These are phyloP conservation scores for Guillardia theta DNA, from an alignment of 78 protist species.

Conservation along the genomic window DNA sequence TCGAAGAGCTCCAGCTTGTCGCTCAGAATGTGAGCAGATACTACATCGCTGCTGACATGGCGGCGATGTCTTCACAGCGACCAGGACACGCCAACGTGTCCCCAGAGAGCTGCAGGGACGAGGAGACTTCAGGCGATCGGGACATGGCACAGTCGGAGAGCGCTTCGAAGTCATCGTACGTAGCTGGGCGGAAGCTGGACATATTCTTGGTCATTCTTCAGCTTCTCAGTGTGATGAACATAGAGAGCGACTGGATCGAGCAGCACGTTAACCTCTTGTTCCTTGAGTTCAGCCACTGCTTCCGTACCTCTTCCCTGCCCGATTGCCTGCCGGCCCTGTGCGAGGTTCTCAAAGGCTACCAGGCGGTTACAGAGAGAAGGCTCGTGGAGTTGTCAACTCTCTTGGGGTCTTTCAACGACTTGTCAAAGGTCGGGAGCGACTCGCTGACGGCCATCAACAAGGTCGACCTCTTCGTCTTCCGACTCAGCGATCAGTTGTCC, in stretches of 20 bases:
- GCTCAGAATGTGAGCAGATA: background rate
- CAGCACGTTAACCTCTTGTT: background rate
- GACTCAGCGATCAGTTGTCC: background rate
- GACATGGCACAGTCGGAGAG: background rate
- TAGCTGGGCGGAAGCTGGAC: background rate
- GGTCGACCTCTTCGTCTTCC: background rate
- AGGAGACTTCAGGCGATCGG: background rate
- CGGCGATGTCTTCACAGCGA: constrained; percentile 2
- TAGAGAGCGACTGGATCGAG: background rate
- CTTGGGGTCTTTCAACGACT: background rate
- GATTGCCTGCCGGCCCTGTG: background rate
- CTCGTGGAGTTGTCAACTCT: background rate
- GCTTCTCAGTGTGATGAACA: background rate
- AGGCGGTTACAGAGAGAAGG: background rate
- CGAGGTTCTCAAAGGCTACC: background rate
- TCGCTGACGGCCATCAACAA: background rate
- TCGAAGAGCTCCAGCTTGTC: background rate
- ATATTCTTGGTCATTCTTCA: background rate
- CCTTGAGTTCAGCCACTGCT: background rate
- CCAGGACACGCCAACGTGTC: no score
- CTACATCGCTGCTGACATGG: background rate
- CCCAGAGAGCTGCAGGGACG: no score
- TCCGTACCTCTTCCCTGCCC: background rate
- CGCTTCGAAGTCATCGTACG: background rate
- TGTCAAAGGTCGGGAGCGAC: no score